A percentile compares a stretch with the other conserved stretches of the same genome.
Conservation (phyloP, 2,329 filamentous ascomycete genomes). For the Fusarium begoniae region DNA sequence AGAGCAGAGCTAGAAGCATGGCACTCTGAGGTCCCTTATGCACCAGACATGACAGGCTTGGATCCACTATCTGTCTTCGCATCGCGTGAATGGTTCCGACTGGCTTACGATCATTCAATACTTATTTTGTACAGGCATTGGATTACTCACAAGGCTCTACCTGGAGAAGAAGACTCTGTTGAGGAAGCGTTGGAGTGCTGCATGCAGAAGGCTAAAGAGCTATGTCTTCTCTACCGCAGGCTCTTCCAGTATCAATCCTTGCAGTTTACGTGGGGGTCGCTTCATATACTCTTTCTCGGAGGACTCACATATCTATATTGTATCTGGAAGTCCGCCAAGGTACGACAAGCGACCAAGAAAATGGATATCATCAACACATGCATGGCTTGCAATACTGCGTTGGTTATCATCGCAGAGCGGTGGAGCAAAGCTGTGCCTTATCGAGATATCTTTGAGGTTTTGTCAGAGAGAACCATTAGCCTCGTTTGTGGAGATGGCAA, state of each 20-base stretch:
- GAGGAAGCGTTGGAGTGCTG: constrained; percentile 21
- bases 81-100: constrained; percentile 50
- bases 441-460: constrained; percentile 46
- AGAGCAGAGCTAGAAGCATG: constrained; percentile 42
- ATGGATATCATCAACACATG: constrained; percentile 46
- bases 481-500: constrained; percentile 36
- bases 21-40: constrained; percentile 31
- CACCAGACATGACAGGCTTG: constrained; percentile 11
- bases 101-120: constrained; percentile 52
- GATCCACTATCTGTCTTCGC: constrained; percentile 46
- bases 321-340: constrained; percentile 35
- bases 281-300: constrained; percentile 49
- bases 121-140: constrained; percentile 49
- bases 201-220: constrained; percentile 35
- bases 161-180: constrained; percentile 22
- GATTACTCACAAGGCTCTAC: constrained; percentile 30
- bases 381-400: constrained; percentile 47
- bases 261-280: constrained; percentile 45
- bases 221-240: constrained; percentile 48
- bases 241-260: constrained; percentile 43
- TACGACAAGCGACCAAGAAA: constrained; percentile 15
- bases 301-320: constrained; percentile 50
- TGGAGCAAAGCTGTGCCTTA: constrained; percentile 47
- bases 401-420: constrained; percentile 49
- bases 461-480: constrained; percentile 43